Percentiles rank a stretch among this genome's conserved stretches.
Evolutionary conservation across 768 basidiomycete species (phyloP).

Genomic region (Favolaschia claudopus): DNA sequence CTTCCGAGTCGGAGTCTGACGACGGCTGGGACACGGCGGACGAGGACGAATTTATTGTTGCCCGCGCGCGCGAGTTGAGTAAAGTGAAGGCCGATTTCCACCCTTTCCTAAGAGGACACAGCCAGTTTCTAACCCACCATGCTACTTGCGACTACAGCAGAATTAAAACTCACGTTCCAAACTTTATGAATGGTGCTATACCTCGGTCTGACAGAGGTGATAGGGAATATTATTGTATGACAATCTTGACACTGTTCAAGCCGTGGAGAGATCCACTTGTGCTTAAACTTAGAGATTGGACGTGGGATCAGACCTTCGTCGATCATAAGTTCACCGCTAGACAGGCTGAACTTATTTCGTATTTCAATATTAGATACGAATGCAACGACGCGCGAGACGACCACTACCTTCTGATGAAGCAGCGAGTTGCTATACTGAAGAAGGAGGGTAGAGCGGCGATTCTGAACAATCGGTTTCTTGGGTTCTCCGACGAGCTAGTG

Average conservation of each 20-base stretch:
- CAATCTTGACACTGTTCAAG: constrained; percentile 43
- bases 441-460: constrained; percentile 3
- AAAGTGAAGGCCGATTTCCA: too few species aligned
- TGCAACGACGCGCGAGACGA: constrained; percentile 38
- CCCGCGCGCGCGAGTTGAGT: too few species aligned
- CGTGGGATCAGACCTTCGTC: constrained; percentile 34
- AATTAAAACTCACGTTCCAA: constrained; percentile 27
- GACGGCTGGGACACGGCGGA: too few species aligned
- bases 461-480: constrained; percentile 10
- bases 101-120: too few species aligned
- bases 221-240: constrained; percentile 39
- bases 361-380: constrained; percentile 37
- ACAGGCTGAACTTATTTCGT: constrained; percentile 26
- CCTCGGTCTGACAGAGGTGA: constrained; percentile 41
- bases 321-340: constrained; percentile 9
- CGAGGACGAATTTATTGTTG: too few species aligned
- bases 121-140: too few species aligned
- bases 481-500: too few species aligned
- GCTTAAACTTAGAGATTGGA: constrained; percentile 27
- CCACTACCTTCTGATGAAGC: constrained; percentile 25
- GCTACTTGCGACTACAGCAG: too few species aligned
- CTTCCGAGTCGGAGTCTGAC: too few species aligned
- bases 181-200: constrained; percentile 38
- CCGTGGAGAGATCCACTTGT: constrained; percentile 40
- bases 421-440: constrained; percentile 1